Evolutionary conservation across 192 early-diverging fungal species (phyloP), one percentile per base, ranked within the genome.

Genomic region (Entrophospora sp.): DNA sequence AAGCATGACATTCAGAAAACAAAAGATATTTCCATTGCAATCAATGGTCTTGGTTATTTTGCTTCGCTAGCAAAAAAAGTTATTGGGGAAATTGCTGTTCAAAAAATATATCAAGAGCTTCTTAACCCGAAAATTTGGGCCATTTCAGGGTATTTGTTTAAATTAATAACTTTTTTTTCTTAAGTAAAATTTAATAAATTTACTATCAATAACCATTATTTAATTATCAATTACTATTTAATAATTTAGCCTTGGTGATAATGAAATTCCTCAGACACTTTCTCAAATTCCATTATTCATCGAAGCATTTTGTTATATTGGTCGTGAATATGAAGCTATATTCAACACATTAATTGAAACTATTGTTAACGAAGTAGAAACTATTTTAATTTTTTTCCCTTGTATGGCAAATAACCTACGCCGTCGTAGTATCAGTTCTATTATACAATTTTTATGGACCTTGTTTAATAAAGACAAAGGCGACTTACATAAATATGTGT

Each of bases 21-120:
- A 27, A 77, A 71, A 36, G 77, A 77, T 30, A 60, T 87, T 22
- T 87, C 87, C 3, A 72, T 87, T 0, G 84, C 84, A n/a, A 78
- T 91, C 45, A 78, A 83, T 57, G 85, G 84, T 18, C 79, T 85
- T 55, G 89, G 89, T 6, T 80, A 85, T 52, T 83, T 91, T 66
- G 80, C 87, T 1, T 73, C 70, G 12, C 82, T 80, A 16, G 83
- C 77, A 61, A 84, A 74, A 38, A 62, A 63, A n/a, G 72, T 79
- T 5, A 67, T 82, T 42, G 66, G 70, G 1, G 72, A 70, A 30
- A 76, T 73, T 13, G 68, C 71, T n/a, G 65, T 86, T 7, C 61
- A 72, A 16, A 20, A 55, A 10, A 66, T 90, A 4, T 60, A 82
- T 8, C 61, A 76, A 0, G 57, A 71, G 16, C 68, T 89, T 3